Percentiles rank a stretch among this genome's conserved stretches.
phyloP scores from a whole-genome alignment of 2,329 filamentous ascomycete genomes.

The Monilinia aucupariae region DNA sequence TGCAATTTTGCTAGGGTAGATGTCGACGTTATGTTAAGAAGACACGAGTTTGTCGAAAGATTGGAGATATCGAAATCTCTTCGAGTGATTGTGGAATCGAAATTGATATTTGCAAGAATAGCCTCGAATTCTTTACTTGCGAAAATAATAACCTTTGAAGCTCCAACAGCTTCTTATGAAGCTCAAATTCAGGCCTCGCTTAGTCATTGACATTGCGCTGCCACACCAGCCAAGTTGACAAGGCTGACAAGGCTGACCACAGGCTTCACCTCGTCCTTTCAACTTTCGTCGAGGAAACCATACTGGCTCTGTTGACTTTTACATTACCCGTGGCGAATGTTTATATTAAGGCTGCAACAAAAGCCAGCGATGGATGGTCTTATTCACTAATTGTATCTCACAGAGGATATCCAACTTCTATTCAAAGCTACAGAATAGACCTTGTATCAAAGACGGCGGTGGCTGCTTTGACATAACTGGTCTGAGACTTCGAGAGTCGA shows the following conservation, averaged over 20 bases:
- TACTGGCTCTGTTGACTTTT: not conserved
- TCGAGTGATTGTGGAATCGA: not conserved
- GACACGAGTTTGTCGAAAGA: not conserved
- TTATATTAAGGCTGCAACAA: not conserved
- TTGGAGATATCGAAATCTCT: not conserved
- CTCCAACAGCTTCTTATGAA: not conserved
- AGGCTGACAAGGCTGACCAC: not conserved
- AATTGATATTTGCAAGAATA: not conserved
- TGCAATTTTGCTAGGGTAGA: not conserved
- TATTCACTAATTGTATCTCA: not conserved
- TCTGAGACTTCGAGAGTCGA: not conserved
- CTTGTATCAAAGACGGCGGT: not conserved
- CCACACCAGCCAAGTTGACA: no score
- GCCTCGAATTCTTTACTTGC: not conserved
- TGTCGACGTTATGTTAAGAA: not conserved
- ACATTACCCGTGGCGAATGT: not conserved
- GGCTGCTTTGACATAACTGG: not conserved
- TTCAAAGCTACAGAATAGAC: not conserved
- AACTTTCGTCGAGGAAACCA: not conserved
- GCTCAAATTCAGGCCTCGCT: slow-evolving; percentile 2
- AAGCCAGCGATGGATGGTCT: no score
- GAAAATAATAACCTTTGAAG: not conserved
- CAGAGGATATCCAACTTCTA: no score
- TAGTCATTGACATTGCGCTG: not conserved
- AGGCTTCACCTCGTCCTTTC: not conserved